Base-by-base conservation (phyloP, 1,139 yeast species). In the Geotrichum citri-aurantii region DNA sequence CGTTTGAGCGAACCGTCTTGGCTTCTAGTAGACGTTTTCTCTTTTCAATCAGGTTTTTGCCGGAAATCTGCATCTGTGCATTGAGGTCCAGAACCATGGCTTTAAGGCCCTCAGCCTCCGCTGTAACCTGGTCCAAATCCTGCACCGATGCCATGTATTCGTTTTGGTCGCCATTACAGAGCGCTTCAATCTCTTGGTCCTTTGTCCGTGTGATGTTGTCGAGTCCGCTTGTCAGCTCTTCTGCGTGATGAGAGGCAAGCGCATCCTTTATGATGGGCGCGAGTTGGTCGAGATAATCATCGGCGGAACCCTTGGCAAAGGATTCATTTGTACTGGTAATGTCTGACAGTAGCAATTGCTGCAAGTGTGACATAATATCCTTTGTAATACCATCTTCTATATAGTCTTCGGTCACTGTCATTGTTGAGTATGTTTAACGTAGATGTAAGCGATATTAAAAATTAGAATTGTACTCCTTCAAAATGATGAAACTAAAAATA, bases 201-300 rank as follows among this genome's bases (percentile, higher is more conserved):
- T 85, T 85, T 53, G 78, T 77, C 57, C 76, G 72, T 12, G 85
- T 86, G 51, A 85, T 80, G 21, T 75, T 79, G 58, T 83, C 85
- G 61, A 89, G 75, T 61, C 77, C 79, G 37, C 74, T 77, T 50
- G 86, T 76, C 61, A 89, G 75, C 23, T 80, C 84, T 7, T 83
- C 78, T 37, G 88, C 76, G 0, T 83, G 79, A 64, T 83, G 78
- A 24, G 78, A 73, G 55, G 76, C 76, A 57, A 89, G 73, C n/a
- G 92, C 86, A 23, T 83, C 81, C 66, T 82, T 83, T 62, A 89
- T 79, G n/a, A 88, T 80, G 0, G 95, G 95, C 1, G 91, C 88
- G 61, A 89, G 77, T 71, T 87, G 89, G 64, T 89, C 96, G 49
- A 89, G 73, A 68, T 85, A 87, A 66, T 87, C 92, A 58, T 85